A percentile compares a stretch with the other conserved stretches of the same genome.
Evolutionary conservation across 2,329 filamentous ascomycete genomes (phyloP).

Genomic region (Sporothrix euskadiensis): DNA sequence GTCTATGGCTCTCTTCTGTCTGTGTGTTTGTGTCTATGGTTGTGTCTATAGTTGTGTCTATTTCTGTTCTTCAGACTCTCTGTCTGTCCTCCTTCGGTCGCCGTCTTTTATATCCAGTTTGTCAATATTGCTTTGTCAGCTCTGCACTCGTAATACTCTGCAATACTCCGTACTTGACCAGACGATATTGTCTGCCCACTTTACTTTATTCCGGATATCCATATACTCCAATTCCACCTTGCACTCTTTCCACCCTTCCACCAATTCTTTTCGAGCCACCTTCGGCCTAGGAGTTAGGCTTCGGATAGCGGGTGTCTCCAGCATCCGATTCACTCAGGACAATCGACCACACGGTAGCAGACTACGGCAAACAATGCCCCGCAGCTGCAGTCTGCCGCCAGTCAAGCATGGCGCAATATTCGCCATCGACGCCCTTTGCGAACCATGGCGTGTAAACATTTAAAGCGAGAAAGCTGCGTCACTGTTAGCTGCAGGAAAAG

Average conservation of each 20-base stretch:
- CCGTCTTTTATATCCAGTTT: background rate
- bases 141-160: background rate
- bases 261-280: background rate
- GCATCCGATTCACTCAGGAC: background rate
- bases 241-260: background rate
- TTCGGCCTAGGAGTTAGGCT: slow-evolving; percentile 12
- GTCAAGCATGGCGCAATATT: background rate
- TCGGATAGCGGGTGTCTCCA: slow-evolving; percentile 7
- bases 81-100: background rate
- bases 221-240: background rate
- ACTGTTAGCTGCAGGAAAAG: background rate
- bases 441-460: background rate
- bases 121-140: background rate
- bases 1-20: background rate
- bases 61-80: background rate
- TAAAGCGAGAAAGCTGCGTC: background rate
- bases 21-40: background rate
- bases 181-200: background rate
- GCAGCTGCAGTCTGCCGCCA: background rate
- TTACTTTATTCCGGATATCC: background rate
- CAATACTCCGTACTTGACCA: background rate
- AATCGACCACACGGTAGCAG: background rate
- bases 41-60: background rate
- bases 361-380: background rate
- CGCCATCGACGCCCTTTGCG: background rate